Base-by-base conservation (phyloP, 352 stramenopile genomes). In the Globisporangium cederbergense region DNA sequence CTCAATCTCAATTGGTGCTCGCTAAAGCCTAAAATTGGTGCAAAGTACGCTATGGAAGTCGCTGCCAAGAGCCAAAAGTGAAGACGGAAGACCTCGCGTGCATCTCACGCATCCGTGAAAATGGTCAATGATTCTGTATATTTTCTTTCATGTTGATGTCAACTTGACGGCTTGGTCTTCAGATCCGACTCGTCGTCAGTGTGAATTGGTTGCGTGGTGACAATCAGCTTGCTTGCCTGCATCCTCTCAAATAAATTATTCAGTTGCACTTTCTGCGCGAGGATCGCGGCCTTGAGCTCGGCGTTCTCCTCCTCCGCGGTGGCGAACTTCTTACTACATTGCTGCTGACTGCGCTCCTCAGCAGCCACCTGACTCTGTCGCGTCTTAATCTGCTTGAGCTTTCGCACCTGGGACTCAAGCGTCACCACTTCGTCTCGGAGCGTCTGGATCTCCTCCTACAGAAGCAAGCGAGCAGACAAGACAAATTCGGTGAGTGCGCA, bases 1-100 rank as follows among this genome's bases (percentile, higher is more conserved):
- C 63, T 83, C 16, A 76, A 71, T 46, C 69, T 80, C 65, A 36
- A 66, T 16, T 82, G 72, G 72, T 76, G 72, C 40, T 58, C 32
- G n/a, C 55, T 79, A 9, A 59, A 62, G 4, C 64, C 72, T 53
- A 72, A 58, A 14, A 14, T 79, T 20, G 75, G 72, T 9, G 16
- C 58, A 3, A 75, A 55, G 34, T 50, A 38, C 16, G 47, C 28
- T 11, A 9, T 36, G 47, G 46, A 32, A 47, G 32, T 50, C 16
- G 47, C 46, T n/a, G 20, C 22, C 25, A 64, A 64, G 58, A 47
- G n/a, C 20, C 18, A 22, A 20, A 42, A 40, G 4, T 61, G 55
- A 51, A 49, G 16, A 49, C 5, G 16, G 22, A 22, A 57, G n/a
- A 4, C 16, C 2, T 38, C 6, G 4, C 50, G 8, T 18, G 30